Percentiles rank a stretch among this genome's conserved stretches.
Conservation (phyloP, 345 rosid species). For the Acer campestre region DNA sequence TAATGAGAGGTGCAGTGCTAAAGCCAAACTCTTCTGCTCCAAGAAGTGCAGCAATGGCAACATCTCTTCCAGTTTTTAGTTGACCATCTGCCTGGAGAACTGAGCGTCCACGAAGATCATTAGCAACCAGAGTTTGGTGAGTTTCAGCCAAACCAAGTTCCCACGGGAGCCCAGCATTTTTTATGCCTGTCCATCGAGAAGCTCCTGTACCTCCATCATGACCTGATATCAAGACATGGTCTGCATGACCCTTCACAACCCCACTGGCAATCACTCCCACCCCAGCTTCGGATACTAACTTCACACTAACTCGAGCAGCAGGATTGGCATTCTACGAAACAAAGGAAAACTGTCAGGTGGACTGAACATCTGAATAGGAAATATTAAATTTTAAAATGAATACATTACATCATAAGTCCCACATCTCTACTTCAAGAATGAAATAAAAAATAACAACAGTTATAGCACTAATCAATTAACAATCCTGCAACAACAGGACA, state of each 20-base stretch:
- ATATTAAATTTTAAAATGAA: background rate
- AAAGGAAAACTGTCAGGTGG: conserved; percentile 15
- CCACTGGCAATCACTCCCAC: conserved; percentile 99
- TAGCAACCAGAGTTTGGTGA: conserved; percentile 98
- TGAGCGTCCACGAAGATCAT: conserved; percentile 99
- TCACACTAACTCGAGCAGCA: conserved; percentile 89
- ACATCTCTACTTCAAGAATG: background rate
- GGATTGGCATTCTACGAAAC: conserved; percentile 86
- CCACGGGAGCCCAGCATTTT: conserved; percentile 99
- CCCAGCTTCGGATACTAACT: conserved; percentile 97
- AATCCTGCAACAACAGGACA: background rate
- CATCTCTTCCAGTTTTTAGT: conserved; percentile 98
- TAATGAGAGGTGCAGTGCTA: conserved; percentile 98
- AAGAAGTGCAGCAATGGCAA: conserved; percentile 95
- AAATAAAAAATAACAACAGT: background rate
- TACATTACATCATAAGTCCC: background rate
- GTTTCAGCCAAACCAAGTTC: conserved; percentile 99
- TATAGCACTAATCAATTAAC: background rate
- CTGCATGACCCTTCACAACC: conserved; percentile 99
- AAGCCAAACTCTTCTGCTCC: conserved; percentile 99
- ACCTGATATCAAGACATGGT: conserved; percentile 95
- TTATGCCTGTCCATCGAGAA: conserved; percentile 98
- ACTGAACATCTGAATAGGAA: background rate
- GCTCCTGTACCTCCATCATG: conserved; percentile 99
- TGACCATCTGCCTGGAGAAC: conserved; percentile 99